phyloP scores from a whole-genome alignment of 2,329 filamentous ascomycete species.

The Mycosphaerella sp. region DNA sequence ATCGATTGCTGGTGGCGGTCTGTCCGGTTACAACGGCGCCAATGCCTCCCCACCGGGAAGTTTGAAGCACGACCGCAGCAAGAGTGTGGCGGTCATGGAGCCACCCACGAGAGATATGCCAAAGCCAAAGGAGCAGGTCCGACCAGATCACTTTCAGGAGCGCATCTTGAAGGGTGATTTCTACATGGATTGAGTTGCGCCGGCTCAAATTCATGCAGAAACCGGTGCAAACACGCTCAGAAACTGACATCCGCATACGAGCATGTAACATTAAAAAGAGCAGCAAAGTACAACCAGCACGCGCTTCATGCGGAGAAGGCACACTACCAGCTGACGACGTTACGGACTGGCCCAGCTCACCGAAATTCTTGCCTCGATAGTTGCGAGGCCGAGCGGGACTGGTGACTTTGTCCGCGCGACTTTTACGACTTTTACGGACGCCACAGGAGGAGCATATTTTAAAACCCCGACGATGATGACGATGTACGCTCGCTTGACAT shows the following conservation, averaged over 20 bases:
- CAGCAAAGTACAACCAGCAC: background rate
- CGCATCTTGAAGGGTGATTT: conserved; percentile 96
- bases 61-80: conserved; percentile 58
- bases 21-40: conserved; percentile 36
- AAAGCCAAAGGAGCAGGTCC: conserved; percentile 52
- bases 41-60: conserved; percentile 11
- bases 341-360: background rate
- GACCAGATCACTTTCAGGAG: conserved; percentile 89
- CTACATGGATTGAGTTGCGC: conserved; percentile 65
- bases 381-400: background rate
- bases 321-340: background rate
- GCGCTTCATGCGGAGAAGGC: background rate
- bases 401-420: background rate
- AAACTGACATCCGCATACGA: background rate
- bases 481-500: conserved; percentile 2
- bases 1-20: conserved; percentile 52
- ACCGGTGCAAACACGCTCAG: background rate
- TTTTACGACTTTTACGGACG: conserved; percentile 7
- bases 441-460: background rate
- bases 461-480: background rate
- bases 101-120: conserved; percentile 45
- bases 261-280: background rate
- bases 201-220: conserved; percentile 36
- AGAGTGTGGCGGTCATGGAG: conserved; percentile 60
- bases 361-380: background rate